These are phyloP conservation scores for Ustilago xerochloae DNA, from an alignment of 1,284 basidiomycete genomes.

Conservation along the genomic window DNA sequence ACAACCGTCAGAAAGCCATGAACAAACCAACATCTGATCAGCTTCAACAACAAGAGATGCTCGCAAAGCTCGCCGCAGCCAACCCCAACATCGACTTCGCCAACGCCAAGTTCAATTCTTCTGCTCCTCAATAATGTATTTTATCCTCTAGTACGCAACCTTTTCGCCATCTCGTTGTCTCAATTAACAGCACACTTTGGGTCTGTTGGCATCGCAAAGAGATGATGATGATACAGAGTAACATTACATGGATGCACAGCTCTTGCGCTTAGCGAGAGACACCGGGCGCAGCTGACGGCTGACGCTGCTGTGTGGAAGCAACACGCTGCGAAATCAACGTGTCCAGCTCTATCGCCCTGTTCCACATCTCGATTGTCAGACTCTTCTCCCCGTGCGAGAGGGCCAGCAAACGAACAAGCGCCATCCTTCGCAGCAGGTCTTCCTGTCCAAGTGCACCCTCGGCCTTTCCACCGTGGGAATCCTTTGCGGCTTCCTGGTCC, in stretches of 20 bases:
- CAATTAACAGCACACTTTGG: not conserved
- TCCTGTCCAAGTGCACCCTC: conserved; percentile 42
- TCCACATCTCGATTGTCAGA: conserved; percentile 48
- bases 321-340: conserved; percentile 16
- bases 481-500: conserved; percentile 26
- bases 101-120: conserved; percentile 47
- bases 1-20: conserved; percentile 98
- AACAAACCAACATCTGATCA: conserved; percentile 76
- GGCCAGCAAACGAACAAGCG: conserved; percentile 50
- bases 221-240: not conserved
- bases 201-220: not conserved
- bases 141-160: not conserved
- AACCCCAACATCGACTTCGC: conserved; percentile 53
- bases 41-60: conserved; percentile 57
- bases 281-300: conserved; percentile 3
- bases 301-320: conserved; percentile 11
- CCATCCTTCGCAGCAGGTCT: conserved; percentile 56
- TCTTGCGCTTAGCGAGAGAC: conserved; percentile 12
- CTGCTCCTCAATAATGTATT: conserved; percentile 14
- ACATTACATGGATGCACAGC: no score
- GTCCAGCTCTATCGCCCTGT: conserved; percentile 47
- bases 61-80: conserved; percentile 41
- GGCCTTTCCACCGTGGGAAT: conserved; percentile 19
- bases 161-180: not conserved
- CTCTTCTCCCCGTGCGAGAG: conserved; percentile 43